Evolutionary conservation across 2,329 filamentous ascomycete species (phyloP), one percentile per base, ranked within the genome.

Genomic region (Knoxdaviesia proteae): DNA sequence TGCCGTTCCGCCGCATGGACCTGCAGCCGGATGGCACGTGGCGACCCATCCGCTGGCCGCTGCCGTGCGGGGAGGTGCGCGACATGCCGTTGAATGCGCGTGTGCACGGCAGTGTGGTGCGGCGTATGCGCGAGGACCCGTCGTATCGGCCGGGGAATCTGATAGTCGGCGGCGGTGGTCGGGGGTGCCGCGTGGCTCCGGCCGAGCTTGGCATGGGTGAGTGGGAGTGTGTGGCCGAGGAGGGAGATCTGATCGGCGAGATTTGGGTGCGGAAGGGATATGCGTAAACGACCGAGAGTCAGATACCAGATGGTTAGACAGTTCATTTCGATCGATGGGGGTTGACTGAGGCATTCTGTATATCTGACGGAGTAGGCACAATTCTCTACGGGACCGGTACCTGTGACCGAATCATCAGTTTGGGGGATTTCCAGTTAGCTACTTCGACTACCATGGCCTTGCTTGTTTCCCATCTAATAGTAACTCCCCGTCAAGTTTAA

Each of bases 1-100:
- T 88, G 30, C 83, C 83, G 0, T 87, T 88, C 59, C 69, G 80
- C 1, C 67, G 83, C 30, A 87, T 90, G 79, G 83, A 88, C 50
- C 61, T 88, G 6, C 74, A 75, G 47, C 46, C 62, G 0, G 78
- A 87, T 47, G 80, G 80, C 0, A 74, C 72, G 0, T 90, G 84
- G 83, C 77, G 74, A 56, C 77, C 80, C 0, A 88, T 90, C 49
- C 67, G 75, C 6, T 88, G 82, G 80, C 83, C 83, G 0, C 60
- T 88, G 3, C 83, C 83, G 0, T 71, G 76, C 32, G 84, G 83
- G 7, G 82, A 88, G 57, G 74, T 79, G 0, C 71, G 83, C 10
- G 83, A 90, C 51, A 76, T 90, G 2, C 83, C 83, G 0, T 58
- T 70, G 6, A 65, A 77, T 43, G 81, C 77, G 1, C 65, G 75